phyloP scores from a whole-genome alignment of 805 yeast genomes.

The Alloascoidea hylecoeti region DNA sequence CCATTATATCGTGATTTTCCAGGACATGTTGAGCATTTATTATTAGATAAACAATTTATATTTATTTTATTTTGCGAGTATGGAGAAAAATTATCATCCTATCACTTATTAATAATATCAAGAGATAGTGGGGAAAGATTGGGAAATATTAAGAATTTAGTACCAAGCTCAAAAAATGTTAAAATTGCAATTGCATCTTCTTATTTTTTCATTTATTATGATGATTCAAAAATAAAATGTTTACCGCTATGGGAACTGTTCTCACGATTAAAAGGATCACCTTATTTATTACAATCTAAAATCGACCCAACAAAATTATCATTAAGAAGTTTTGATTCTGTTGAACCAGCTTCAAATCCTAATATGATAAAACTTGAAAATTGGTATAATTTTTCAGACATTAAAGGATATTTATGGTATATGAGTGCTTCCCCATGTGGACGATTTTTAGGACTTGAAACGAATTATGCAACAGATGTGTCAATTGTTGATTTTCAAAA shows the following conservation, averaged over 20 bases:
- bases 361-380: not conserved
- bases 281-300: not conserved
- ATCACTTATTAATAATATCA: not conserved
- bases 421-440: slow-evolving; percentile 1
- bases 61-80: not conserved
- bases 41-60: not conserved
- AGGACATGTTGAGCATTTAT: not conserved
- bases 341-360: not conserved
- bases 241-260: not conserved
- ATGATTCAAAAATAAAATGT: not conserved
- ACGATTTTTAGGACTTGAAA: not conserved
- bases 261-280: not conserved
- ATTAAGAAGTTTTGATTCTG: not conserved
- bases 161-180: not conserved
- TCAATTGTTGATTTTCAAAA: not conserved
- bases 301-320: not conserved
- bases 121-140: not conserved
- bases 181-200: slow-evolving; percentile 1
- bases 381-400: not conserved
- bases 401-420: not conserved
- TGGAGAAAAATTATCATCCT: not conserved
- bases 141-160: not conserved
- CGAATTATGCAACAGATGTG: not conserved
- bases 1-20: not conserved
- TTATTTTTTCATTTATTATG: not conserved